Evolutionary conservation across 176 grass and related monocot genomes (phyloP).

Genomic region (Neostapfia colusana): DNA sequence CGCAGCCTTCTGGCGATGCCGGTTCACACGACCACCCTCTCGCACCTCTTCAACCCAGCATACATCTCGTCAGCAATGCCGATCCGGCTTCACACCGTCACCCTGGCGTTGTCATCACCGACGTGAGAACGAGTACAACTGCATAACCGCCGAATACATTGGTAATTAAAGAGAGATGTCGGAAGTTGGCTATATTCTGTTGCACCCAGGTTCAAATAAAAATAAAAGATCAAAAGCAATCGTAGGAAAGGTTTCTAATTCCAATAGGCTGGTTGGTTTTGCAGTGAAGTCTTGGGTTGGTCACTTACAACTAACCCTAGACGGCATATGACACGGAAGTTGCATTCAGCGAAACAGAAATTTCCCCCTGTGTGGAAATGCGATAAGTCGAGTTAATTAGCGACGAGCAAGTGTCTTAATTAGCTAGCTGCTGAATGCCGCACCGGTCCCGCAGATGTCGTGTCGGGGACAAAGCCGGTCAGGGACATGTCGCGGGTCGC

Average conservation of each 20-base stretch:
- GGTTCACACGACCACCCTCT: background rate
- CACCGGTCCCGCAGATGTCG: background rate
- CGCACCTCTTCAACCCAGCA: background rate
- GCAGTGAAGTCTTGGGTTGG: background rate
- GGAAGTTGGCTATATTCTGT: background rate
- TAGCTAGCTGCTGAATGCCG: no score
- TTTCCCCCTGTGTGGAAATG: background rate
- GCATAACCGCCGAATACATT: background rate
- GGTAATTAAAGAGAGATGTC: background rate
- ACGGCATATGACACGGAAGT: background rate
- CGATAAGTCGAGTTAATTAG: background rate
- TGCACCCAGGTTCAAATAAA: background rate
- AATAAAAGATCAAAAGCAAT: no score
- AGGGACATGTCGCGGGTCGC: conserved; percentile 2
- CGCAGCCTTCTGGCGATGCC: background rate
- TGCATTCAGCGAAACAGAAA: background rate
- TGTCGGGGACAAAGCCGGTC: conserved; percentile 15
- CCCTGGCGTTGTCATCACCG: no score
- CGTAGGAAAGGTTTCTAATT: background rate
- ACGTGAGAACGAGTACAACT: background rate
- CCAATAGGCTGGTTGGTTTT: conserved; percentile 27
- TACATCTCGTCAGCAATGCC: background rate
- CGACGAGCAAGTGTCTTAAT: background rate
- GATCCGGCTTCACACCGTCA: background rate
- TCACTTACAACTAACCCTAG: background rate